Percentiles rank a stretch among this genome's conserved stretches.
phyloP scores from a whole-genome alignment of 352 stramenopile genomes.

The Thalassiosira hispida region DNA sequence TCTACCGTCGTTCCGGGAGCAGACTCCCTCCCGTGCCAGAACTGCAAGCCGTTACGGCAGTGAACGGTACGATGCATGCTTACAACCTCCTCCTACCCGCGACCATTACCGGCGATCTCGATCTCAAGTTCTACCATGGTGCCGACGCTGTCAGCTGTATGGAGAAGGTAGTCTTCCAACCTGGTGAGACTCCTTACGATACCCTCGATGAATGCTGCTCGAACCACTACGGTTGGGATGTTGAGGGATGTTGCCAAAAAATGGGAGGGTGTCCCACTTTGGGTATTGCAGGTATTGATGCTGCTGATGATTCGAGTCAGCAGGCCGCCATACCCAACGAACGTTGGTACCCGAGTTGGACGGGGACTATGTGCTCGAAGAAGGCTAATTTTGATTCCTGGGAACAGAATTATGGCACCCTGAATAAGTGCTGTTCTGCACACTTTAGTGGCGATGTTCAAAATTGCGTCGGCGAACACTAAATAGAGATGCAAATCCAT shows the following conservation, averaged over 20 bases:
- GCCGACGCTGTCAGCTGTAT: constrained; percentile 37
- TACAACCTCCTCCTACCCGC: constrained; percentile 38
- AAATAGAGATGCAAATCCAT: no score
- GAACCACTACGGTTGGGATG: constrained; percentile 27
- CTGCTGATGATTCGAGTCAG: no score
- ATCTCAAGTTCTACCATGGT: constrained; percentile 33
- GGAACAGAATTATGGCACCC: no score
- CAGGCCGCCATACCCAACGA: no score
- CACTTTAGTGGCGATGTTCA: no score
- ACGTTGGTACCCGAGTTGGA: no score
- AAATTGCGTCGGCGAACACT: no score
- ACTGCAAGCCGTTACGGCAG: constrained; percentile 19
- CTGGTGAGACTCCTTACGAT: constrained; percentile 28
- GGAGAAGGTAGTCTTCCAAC: constrained; percentile 40
- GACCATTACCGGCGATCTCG: constrained; percentile 39
- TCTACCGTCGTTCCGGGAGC: constrained; percentile 8
- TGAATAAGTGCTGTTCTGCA: no score
- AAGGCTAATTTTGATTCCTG: no score
- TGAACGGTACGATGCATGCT: constrained; percentile 9
- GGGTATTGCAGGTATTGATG: no score
- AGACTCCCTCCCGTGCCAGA: constrained; percentile 56
- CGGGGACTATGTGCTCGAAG: no score
- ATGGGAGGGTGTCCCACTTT: no score
- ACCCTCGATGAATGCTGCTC: constrained; percentile 37
- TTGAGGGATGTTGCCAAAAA: background rate